Percentiles rank a stretch among this genome's conserved stretches.
Conservation (phyloP, 495 filamentous ascomycete genomes). For the Penicillium salamii region DNA sequence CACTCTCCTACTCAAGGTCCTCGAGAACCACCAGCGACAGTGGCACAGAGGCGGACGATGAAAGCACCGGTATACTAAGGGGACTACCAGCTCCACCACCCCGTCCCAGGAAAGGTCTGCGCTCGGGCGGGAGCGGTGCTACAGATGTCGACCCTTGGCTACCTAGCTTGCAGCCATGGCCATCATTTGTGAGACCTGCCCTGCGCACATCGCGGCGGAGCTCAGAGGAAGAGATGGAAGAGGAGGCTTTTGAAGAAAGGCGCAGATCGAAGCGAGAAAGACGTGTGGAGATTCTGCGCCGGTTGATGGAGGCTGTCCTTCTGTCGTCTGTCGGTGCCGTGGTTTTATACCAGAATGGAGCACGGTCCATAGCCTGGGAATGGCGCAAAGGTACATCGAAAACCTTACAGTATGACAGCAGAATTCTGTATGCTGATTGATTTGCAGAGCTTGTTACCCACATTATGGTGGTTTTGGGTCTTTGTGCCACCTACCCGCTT, state of each 20-base stretch:
- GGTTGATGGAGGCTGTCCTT: constrained; percentile 42
- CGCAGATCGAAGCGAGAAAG: constrained; percentile 31
- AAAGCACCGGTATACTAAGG: constrained; percentile 66
- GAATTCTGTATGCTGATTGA: background rate
- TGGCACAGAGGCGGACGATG: constrained; percentile 90
- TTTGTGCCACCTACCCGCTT: constrained; percentile 51
- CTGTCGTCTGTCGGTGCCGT: constrained; percentile 45
- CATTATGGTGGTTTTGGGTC: constrained; percentile 33
- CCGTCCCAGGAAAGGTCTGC: constrained; percentile 71
- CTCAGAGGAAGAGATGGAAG: constrained; percentile 37
- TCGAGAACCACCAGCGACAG: constrained; percentile 74
- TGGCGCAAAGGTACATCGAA: constrained; percentile 42
- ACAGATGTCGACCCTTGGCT: constrained; percentile 35
- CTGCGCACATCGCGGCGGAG: constrained; percentile 36
- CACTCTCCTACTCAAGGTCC: constrained; percentile 25
- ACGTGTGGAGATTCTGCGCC: constrained; percentile 44
- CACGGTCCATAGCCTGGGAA: constrained; percentile 33
- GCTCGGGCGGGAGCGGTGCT: constrained; percentile 47
- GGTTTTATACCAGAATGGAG: constrained; percentile 31
- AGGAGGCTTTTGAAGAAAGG: constrained; percentile 24
- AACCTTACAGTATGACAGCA: background rate
- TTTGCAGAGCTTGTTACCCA: constrained; percentile 49
- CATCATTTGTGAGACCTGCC: constrained; percentile 32
- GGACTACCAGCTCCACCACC: constrained; percentile 74
- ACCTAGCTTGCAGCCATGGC: constrained; percentile 34